Evolutionary conservation across 2,329 filamentous ascomycete genomes (phyloP).

Genomic region (Fonsecaea pugnacius): DNA sequence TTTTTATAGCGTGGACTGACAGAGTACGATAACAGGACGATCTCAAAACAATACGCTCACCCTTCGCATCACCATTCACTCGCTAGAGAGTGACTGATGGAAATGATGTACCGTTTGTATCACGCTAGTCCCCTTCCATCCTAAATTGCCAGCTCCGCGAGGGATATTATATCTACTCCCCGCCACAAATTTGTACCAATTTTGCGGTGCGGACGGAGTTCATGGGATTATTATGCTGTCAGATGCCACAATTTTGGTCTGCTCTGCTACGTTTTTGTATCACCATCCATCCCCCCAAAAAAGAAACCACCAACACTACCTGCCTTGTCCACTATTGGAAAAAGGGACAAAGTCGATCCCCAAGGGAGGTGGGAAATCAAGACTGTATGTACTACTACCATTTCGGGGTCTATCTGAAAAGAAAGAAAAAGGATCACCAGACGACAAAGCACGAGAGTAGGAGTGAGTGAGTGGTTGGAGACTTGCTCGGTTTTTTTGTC

Average conservation of each 20-base stretch:
- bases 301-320: background rate
- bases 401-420: constrained; percentile 12
- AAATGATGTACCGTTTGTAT: constrained; percentile 9
- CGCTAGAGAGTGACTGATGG: constrained; percentile 22
- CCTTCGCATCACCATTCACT: constrained; percentile 35
- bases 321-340: background rate
- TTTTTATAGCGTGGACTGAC: background rate
- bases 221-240: constrained; percentile 5
- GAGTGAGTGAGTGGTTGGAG: background rate
- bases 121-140: constrained; percentile 16
- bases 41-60: constrained; percentile 37
- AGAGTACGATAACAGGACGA: constrained; percentile 35
- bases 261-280: constrained; percentile 14
- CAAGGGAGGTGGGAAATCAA: background rate
- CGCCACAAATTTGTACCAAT: constrained; percentile 6
- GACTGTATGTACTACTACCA: constrained; percentile 7
- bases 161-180: background rate
- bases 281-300: constrained; percentile 6
- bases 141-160: constrained; percentile 23
- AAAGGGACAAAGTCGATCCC: background rate
- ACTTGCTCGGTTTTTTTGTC: background rate
- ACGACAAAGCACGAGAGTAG: background rate
- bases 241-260: background rate
- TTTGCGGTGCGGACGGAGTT: constrained; percentile 9
- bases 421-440: no score